Conservation (phyloP, 768 basidiomycete species). For the Panaeolus papilionaceus region DNA sequence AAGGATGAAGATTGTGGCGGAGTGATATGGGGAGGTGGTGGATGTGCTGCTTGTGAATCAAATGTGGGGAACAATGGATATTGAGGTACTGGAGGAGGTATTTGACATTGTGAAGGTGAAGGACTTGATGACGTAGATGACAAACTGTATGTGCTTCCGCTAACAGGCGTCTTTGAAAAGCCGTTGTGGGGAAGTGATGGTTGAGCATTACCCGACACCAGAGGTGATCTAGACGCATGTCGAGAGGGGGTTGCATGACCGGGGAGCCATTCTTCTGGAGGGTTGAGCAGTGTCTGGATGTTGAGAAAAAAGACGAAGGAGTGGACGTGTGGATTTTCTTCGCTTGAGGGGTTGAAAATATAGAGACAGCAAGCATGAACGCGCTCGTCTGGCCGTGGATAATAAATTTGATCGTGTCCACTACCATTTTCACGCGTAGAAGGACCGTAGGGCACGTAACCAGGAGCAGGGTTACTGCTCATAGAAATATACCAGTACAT, state of each 20-base stretch:
- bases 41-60: constrained; percentile 23
- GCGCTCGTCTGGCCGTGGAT: constrained; percentile 53
- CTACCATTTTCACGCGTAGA: constrained; percentile 19
- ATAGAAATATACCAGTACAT: constrained; percentile 61
- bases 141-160: background rate
- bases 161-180: background rate
- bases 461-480: constrained; percentile 57
- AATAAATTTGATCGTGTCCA: constrained; percentile 42
- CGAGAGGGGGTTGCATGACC: background rate
- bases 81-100: constrained; percentile 12
- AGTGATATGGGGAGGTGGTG: constrained; percentile 5
- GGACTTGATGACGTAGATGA: constrained; percentile 11
- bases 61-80: constrained; percentile 37
- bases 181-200: constrained; percentile 18
- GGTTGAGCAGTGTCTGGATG: constrained; percentile 45
- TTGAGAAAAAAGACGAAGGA: constrained; percentile 59
- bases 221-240: constrained; percentile 5
- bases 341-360: constrained; percentile 47
- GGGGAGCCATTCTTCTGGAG: constrained; percentile 36
- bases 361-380: constrained; percentile 57
- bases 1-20: background rate
- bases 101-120: background rate
- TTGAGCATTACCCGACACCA: constrained; percentile 5
- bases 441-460: constrained; percentile 38
- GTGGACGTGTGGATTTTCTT: constrained; percentile 46